These are phyloP conservation scores for Hyphodiscus sp. DNA, from an alignment of 2,329 filamentous ascomycete genomes.

Conservation along the genomic window DNA sequence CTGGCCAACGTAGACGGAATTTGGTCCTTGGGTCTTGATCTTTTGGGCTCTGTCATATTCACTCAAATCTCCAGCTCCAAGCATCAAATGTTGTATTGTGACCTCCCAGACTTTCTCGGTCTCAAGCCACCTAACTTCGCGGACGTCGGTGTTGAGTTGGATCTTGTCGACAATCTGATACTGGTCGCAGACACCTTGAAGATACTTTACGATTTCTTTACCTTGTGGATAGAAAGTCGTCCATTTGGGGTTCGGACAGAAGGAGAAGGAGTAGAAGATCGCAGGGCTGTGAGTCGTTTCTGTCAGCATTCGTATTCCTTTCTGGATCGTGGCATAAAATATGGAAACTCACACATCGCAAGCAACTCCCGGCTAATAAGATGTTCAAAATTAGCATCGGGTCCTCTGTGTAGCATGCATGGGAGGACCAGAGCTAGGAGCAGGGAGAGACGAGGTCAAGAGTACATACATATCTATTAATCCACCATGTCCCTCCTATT, in stretches of 20 bases:
- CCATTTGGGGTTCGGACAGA: constrained; percentile 54
- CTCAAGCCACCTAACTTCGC: constrained; percentile 44
- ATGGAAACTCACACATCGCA: constrained; percentile 40
- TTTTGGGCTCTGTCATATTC: constrained; percentile 39
- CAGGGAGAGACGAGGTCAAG: no score
- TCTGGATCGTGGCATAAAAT: not conserved
- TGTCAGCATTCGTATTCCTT: constrained; percentile 5
- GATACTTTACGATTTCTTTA: constrained; percentile 51
- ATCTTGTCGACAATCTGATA: constrained; percentile 51
- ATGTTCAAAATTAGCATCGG: no score
- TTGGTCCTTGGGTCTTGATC: constrained; percentile 36
- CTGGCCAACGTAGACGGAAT: constrained; percentile 42
- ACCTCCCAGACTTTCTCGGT: constrained; percentile 49
- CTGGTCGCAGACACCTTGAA: constrained; percentile 46
- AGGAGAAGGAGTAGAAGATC: constrained; percentile 52
- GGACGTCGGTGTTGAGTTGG: constrained; percentile 51
- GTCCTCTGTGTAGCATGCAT: no score
- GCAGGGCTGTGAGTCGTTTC: constrained; percentile 39
- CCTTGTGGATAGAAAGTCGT: constrained; percentile 51
- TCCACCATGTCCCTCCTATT: constrained; percentile 49
- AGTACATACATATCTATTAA: constrained; percentile 42
- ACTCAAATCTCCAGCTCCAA: constrained; percentile 48
- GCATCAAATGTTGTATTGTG: constrained; percentile 41
- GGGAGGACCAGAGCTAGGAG: no score
- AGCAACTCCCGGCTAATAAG: constrained; percentile 36